These are phyloP conservation scores for Colletotrichum cordylinicola DNA, from an alignment of 2,329 filamentous ascomycete genomes.

Conservation along the genomic window DNA sequence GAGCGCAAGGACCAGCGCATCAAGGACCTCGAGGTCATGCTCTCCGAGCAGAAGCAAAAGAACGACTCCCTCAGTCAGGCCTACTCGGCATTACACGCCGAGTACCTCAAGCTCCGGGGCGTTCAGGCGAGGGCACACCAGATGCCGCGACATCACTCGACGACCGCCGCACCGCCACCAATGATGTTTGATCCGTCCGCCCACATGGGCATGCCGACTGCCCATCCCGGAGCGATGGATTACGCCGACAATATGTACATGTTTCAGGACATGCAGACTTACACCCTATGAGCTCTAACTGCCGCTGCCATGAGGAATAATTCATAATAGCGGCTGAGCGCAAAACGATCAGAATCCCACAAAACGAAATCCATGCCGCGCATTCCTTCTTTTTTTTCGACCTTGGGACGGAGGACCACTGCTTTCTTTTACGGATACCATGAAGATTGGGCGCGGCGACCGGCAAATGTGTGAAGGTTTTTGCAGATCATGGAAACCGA, in stretches of 20 bases:
- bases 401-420: not conserved
- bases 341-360: not conserved
- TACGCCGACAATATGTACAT: slow-evolving; percentile 34
- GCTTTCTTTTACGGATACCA: not conserved
- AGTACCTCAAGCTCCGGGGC: slow-evolving; percentile 43
- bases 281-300: slow-evolving; percentile 22
- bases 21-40: slow-evolving; percentile 64
- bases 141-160: slow-evolving; percentile 2
- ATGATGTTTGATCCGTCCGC: slow-evolving; percentile 12
- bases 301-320: not conserved
- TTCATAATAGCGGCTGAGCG: not conserved
- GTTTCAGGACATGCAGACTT: slow-evolving; percentile 31
- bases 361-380: not conserved
- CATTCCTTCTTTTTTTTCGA: not conserved
- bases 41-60: slow-evolving; percentile 58
- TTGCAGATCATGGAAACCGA: slow-evolving; percentile 7
- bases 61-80: slow-evolving; percentile 61
- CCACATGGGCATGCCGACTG: slow-evolving; percentile 23
- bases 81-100: slow-evolving; percentile 54
- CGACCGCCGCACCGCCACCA: slow-evolving; percentile 3
- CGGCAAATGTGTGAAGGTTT: not conserved
- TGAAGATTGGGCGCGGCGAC: not conserved
- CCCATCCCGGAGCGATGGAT: slow-evolving; percentile 23
- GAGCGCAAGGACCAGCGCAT: slow-evolving; percentile 61
- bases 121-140: slow-evolving; percentile 14